Evolutionary conservation across 2,329 filamentous ascomycete species (phyloP), one percentile per base, ranked within the genome.

Genomic region (Monosporascus sp.): DNA sequence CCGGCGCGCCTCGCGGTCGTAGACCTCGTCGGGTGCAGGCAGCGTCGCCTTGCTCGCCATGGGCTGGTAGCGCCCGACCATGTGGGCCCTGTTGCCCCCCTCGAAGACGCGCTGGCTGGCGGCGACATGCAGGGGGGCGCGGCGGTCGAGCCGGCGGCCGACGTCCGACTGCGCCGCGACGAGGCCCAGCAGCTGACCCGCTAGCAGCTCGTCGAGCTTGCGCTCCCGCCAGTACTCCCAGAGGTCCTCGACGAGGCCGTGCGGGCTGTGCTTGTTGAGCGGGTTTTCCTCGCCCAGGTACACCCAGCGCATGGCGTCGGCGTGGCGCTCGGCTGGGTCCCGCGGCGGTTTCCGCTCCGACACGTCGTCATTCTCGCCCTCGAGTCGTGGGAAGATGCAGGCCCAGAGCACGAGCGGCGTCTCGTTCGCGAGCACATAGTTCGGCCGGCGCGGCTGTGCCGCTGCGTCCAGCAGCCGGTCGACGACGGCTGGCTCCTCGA

Each of bases 401-500:
- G 97, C 90, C 93, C 93, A 97, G 6, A 99, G 81, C 17, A 97
- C 94, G 8, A 99, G 80, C 2, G 94, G 93, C 25, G 85, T 82
- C 67, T 97, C 93, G 48, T 87, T 85, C 1, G 94, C 94, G 84
- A 99, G 95, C 65, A 88, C 83, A 72, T 97, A 99, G 56, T 82
- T 83, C 1, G 94, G 94, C 58, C 87, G 85, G n/a, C 83, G 74
- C 2, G 92, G 90, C 62, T 85, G 86, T 58, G 79, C 80, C 27
- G 75, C 64, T 8, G 89, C 75, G 66, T 97, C 88, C 25, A 99
- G 79, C 43, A 99, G 76, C 24, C 86, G 78, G 49, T 83, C 78
- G 44, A 97, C 77, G 15, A 97, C 72, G 0, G 80, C 80, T 0
- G 92, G 88, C 27, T 77, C 68, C 69, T 99, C 94, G 17, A 96